These are phyloP conservation scores for Solanum microdontum DNA, from an alignment of 257 asterid species.

Conservation along the genomic window DNA sequence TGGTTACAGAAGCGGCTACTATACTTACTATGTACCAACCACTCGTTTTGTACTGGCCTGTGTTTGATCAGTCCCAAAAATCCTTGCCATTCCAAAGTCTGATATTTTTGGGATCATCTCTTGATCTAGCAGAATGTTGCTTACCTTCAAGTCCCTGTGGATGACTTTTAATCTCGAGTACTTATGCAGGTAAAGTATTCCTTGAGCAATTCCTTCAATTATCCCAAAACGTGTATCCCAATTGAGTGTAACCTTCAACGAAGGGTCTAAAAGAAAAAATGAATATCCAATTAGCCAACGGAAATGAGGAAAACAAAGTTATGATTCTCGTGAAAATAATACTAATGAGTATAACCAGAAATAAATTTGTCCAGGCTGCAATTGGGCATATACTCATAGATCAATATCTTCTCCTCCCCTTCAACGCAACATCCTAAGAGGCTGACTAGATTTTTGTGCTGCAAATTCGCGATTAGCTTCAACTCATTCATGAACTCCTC, in stretches of 20 bases:
- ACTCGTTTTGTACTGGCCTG: slow-evolving; percentile 2
- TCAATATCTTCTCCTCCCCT: background rate
- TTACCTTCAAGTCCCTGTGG: background rate
- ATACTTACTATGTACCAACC: slow-evolving; percentile 5
- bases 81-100: slow-evolving; percentile 14
- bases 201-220: slow-evolving; percentile 2
- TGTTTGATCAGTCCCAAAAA: background rate
- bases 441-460: background rate
- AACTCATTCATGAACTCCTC: slow-evolving; percentile 17
- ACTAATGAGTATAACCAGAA: background rate
- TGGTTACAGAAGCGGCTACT: background rate
- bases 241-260: background rate
- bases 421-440: slow-evolving; percentile 1
- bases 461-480: background rate
- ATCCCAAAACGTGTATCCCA: background rate
- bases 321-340: background rate
- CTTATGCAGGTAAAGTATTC: background rate
- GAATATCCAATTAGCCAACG: background rate
- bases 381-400: slow-evolving; percentile 2
- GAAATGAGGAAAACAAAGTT: background rate
- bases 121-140: background rate
- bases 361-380: background rate
- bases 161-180: background rate
- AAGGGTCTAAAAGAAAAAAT: background rate
- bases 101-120: slow-evolving; percentile 1